These are phyloP conservation scores for Xylariales sp. DNA, from an alignment of 2,329 filamentous ascomycete species.

Conservation along the genomic window DNA sequence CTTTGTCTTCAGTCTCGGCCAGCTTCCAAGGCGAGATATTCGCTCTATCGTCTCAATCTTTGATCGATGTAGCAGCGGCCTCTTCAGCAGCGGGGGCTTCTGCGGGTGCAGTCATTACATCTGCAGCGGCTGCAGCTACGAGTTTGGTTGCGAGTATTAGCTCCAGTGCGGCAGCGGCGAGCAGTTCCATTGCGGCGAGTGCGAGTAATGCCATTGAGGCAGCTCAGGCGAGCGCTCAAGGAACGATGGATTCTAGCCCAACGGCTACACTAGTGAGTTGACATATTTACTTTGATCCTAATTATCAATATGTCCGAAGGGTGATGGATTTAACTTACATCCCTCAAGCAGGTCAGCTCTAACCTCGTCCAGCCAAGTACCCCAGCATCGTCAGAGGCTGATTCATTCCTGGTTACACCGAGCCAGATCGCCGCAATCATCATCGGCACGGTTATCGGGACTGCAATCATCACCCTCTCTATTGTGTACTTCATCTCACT, in stretches of 20 bases:
- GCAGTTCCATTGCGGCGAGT: background rate
- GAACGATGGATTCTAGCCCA: too few species aligned
- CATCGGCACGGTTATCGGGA: conserved; percentile 9
- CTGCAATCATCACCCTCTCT: conserved; percentile 4
- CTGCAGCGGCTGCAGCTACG: background rate
- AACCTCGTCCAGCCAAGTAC: conserved; percentile 2
- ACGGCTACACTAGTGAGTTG: too few species aligned
- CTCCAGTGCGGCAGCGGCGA: conserved; percentile 2
- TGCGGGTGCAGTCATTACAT: background rate
- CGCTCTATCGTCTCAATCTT: conserved; percentile 1
- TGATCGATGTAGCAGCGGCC: conserved; percentile 5
- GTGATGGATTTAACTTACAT: too few species aligned
- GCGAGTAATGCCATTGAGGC: conserved; percentile 4
- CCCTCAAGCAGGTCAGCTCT: background rate
- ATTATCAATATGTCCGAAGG: too few species aligned
- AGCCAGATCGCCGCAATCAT: conserved; percentile 8
- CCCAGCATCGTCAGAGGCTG: background rate
- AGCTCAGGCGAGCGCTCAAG: conserved; percentile 1
- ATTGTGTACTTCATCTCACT: background rate
- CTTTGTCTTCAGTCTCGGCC: conserved; percentile 3
- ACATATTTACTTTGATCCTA: too few species aligned
- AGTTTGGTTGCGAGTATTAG: conserved; percentile 7
- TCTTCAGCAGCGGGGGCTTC: conserved; percentile 1
- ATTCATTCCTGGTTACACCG: conserved; percentile 1
- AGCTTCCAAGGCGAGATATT: conserved; percentile 1